phyloP scores from a whole-genome alignment of 2,329 filamentous ascomycete genomes.

The Colletotrichum falcatum region DNA sequence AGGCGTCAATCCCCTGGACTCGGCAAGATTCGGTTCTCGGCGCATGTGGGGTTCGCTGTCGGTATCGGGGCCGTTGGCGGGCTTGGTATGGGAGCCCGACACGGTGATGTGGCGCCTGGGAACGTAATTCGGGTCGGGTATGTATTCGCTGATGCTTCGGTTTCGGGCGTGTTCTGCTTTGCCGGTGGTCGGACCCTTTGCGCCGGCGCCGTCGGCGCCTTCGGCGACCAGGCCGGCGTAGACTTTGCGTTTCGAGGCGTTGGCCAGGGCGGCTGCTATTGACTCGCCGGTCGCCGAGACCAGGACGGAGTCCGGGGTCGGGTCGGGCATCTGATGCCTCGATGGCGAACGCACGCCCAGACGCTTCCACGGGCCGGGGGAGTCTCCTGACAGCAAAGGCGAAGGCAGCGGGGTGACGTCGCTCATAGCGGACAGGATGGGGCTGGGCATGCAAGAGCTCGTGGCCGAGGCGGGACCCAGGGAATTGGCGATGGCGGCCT shows the following conservation, averaged over 20 bases:
- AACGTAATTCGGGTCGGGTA: conserved; percentile 76
- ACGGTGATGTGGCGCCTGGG: conserved; percentile 81
- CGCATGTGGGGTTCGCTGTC: conserved; percentile 65
- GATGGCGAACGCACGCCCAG: conserved; percentile 62
- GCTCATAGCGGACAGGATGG: conserved; percentile 79
- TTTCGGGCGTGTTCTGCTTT: conserved; percentile 64
- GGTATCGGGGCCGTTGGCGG: conserved; percentile 50
- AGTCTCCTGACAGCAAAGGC: conserved; percentile 74
- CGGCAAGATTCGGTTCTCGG: conserved; percentile 84
- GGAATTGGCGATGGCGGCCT: conserved; percentile 64
- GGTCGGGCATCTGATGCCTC: conserved; percentile 55
- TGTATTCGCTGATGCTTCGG: conserved; percentile 90
- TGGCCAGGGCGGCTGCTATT: conserved; percentile 61
- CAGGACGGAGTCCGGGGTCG: conserved; percentile 60
- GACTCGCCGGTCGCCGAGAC: conserved; percentile 65
- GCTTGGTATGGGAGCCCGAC: conserved; percentile 68
- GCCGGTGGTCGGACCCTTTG: conserved; percentile 42
- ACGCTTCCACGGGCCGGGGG: conserved; percentile 74
- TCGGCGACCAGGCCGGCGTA: conserved; percentile 62
- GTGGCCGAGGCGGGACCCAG: conserved; percentile 66
- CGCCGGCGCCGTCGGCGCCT: conserved; percentile 44
- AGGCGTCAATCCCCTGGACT: conserved; percentile 78
- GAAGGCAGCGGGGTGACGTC: conserved; percentile 85
- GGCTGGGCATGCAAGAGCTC: conserved; percentile 78
- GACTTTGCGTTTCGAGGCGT: conserved; percentile 68